Percentiles rank a stretch among this genome's conserved stretches.
Evolutionary conservation across 1,284 basidiomycete species (phyloP).

Genomic region (Irpex sp.): DNA sequence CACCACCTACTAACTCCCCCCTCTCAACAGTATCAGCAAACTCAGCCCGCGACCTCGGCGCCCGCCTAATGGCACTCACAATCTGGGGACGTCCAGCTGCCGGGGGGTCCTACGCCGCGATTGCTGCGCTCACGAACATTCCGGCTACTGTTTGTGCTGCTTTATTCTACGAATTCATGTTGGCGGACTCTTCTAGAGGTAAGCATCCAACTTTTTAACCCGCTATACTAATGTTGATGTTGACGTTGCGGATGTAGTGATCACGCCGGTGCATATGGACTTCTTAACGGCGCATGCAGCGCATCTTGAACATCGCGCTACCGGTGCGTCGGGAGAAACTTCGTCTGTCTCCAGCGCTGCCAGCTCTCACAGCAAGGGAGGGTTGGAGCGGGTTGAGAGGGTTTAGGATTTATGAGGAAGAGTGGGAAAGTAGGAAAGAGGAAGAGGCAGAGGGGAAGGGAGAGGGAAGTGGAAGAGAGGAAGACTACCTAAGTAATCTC

Average conservation of each 20-base stretch:
- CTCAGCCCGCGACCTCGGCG: conserved; percentile 61
- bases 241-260: not conserved
- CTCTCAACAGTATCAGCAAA: conserved; percentile 64
- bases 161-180: conserved; percentile 46
- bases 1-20: too few species aligned
- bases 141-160: conserved; percentile 50
- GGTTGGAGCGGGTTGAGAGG: not conserved
- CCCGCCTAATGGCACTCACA: conserved; percentile 49
- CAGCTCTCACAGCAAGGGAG: not conserved
- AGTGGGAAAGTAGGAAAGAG: too few species aligned
- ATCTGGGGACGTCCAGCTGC: conserved; percentile 52
- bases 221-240: not conserved
- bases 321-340: not conserved
- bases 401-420: too few species aligned
- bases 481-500: not conserved
- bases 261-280: conserved; percentile 19
- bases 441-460: too few species aligned
- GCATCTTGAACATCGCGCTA: conserved; percentile 18
- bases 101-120: conserved; percentile 60
- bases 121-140: conserved; percentile 61
- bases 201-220: too few species aligned
- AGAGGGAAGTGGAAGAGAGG: not conserved
- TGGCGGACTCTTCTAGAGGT: conserved; percentile 50
- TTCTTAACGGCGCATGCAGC: conserved; percentile 19
- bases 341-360: not conserved